Conservation (phyloP, 768 basidiomycete species). For the Tephrocybe sp. region DNA sequence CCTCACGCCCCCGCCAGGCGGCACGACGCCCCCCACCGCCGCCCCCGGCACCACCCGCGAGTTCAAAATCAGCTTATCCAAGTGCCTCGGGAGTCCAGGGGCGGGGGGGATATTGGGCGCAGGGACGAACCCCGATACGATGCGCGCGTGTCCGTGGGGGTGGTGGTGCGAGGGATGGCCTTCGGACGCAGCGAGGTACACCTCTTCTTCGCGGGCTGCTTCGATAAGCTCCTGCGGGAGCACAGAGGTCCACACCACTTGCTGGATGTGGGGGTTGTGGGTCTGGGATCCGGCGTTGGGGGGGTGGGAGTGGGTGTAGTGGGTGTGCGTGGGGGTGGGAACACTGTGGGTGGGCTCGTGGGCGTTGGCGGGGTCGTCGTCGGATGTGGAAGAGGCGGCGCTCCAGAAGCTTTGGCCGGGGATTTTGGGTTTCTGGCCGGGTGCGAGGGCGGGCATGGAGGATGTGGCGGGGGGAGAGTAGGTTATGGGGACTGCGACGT, state of each 20-base stretch:
- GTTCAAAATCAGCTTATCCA: constrained; percentile 95
- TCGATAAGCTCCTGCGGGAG: constrained; percentile 78
- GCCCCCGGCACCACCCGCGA: constrained; percentile 31
- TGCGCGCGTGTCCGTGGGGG: constrained; percentile 16
- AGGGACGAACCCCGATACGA: constrained; percentile 46
- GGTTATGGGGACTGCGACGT: constrained; percentile 66
- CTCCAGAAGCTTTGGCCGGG: constrained; percentile 45
- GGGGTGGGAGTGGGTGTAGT: constrained; percentile 16
- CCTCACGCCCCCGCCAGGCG: constrained; percentile 29
- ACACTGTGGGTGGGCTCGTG: neutral
- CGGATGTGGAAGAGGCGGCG: constrained; percentile 31
- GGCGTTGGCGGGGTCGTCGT: constrained; percentile 29
- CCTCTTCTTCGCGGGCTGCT: constrained; percentile 85
- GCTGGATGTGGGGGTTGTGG: constrained; percentile 15
- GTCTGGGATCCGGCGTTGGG: constrained; percentile 1
- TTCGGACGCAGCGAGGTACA: constrained; percentile 55
- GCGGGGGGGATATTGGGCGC: constrained; percentile 86
- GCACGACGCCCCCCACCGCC: constrained; percentile 23
- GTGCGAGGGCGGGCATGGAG: constrained; percentile 26
- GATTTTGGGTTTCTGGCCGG: constrained; percentile 17
- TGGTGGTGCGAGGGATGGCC: constrained; percentile 29
- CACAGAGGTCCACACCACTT: constrained; percentile 67
- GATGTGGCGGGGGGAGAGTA: constrained; percentile 26
- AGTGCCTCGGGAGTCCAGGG: constrained; percentile 82
- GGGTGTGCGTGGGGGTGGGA: neutral